phyloP scores from a whole-genome alignment of 2,329 filamentous ascomycete species.

The Penicillium sp. region DNA sequence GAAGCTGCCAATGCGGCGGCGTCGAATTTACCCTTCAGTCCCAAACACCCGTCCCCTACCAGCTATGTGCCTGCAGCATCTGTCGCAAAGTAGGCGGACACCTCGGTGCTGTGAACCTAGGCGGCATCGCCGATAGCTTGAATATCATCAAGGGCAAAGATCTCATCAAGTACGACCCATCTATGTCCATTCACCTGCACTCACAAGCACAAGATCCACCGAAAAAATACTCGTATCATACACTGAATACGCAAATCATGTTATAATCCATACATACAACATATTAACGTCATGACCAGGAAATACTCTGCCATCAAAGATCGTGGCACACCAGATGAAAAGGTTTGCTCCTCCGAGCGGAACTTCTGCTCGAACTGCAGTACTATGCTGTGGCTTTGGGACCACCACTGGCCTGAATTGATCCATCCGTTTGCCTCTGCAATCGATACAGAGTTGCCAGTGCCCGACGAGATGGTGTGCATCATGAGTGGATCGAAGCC shows the following conservation, averaged over 20 bases:
- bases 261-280: rapidly evolving
- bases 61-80: slow-evolving; percentile 51
- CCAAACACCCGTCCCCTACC: slow-evolving; percentile 49
- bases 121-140: slow-evolving; percentile 44
- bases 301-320: slow-evolving; percentile 48
- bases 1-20: slow-evolving; percentile 50
- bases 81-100: slow-evolving; percentile 50
- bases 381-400: slow-evolving; percentile 50
- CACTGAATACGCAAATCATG: background rate
- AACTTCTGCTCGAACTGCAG: slow-evolving; percentile 50
- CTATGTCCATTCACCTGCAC: background rate
- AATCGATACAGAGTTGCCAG: slow-evolving; percentile 48
- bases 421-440: slow-evolving; percentile 52
- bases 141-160: slow-evolving; percentile 43
- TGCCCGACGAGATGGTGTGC: slow-evolving; percentile 49
- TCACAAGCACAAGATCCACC: too few species aligned
- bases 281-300: slow-evolving; percentile 24
- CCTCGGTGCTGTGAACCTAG: slow-evolving; percentile 47
- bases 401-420: slow-evolving; percentile 48
- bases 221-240: background rate
- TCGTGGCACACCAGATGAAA: slow-evolving; percentile 41
- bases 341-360: slow-evolving; percentile 44
- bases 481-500: slow-evolving; percentile 46
- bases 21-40: slow-evolving; percentile 49
- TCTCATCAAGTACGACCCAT: slow-evolving; percentile 42